Conservation (phyloP, 441 rosid genomes). For the Omphalea diandra region DNA sequence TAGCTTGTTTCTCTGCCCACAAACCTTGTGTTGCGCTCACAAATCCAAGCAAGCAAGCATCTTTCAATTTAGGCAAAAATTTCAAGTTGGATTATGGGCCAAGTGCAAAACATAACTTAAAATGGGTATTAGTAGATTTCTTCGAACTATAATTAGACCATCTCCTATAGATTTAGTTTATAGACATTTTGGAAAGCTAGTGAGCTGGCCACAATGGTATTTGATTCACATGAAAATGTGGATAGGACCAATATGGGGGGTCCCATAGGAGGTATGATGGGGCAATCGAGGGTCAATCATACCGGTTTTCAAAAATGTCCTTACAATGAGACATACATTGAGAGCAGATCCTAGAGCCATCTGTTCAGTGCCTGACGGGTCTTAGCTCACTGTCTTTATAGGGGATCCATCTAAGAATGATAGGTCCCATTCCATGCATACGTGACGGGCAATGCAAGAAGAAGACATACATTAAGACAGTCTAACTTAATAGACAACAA, state of each 20-base stretch:
- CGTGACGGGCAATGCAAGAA: constrained; percentile 15
- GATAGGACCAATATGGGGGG: not conserved
- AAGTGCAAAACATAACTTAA: no score
- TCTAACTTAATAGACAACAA: constrained; percentile 17
- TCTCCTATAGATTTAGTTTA: not conserved
- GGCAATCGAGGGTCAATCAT: not conserved
- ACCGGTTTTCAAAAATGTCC: constrained; percentile 1
- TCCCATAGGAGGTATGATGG: not conserved
- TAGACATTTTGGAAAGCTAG: not conserved
- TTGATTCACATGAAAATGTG: not conserved
- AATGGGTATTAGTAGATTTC: no score
- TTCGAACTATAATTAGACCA: no score
- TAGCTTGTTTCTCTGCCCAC: constrained; percentile 18
- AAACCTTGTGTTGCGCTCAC: constrained; percentile 13
- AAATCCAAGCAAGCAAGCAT: constrained; percentile 35
- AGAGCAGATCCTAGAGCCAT: no score
- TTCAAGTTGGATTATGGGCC: no score
- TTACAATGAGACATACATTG: not conserved
- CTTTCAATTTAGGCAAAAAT: no score
- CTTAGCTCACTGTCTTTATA: no score
- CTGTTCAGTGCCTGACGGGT: not conserved
- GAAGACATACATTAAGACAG: constrained; percentile 29
- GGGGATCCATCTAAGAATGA: constrained; percentile 23
- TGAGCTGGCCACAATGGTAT: constrained; percentile 4
- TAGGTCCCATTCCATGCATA: constrained; percentile 33